Base-by-base conservation (phyloP, 2,329 filamentous ascomycete species). In the Clonostachys rosea region DNA sequence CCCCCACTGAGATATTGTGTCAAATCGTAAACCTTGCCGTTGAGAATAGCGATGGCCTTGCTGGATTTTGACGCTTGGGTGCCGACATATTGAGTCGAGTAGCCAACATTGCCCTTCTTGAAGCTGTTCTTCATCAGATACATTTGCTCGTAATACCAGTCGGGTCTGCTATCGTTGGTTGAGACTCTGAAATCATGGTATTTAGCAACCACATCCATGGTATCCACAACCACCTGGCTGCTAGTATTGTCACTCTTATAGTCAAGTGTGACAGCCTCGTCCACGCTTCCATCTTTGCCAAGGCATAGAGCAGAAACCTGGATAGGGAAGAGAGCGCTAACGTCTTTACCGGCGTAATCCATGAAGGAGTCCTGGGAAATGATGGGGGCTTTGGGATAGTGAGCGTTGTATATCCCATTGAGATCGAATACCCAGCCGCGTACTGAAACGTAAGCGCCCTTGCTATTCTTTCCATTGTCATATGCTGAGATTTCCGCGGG, bases 131-230 rank as follows among this genome's bases (percentile, higher is more conserved):
- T 87, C 46, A 99, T 71, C 63, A 84, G 82, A 34, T 84, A 76
- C 79, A 96, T 90, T 64, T 91, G 84, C 69, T 99, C 89, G 48
- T 78, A 86, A 70, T 92, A 97, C 94, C 94, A 99, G 61, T 96
- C 90, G 3, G 86, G 83, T 11, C 91, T 85, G 44, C 79, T 86
- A 61, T 96, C 89, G 54, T 91, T 89, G 34, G 80, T 89, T 60
- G 81, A 91, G 60, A 79, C 83, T 49, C 94, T 84, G 80, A 99
- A 99, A 63, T 99, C 94, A 60, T 99, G 94, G 63, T 95, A 99
- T 52, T 80, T 72, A 18, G 83, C 73, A 59, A 96, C 95, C 18
- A 75, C 54, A 59, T 97, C 91, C 5, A 78, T 75, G 33, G 67
- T 73, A 58, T 77, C 83, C 62, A 90, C 78, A 20, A 87, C 71